phyloP scores from a whole-genome alignment of 2,329 filamentous ascomycete genomes.

The Trichoderma sp. region DNA sequence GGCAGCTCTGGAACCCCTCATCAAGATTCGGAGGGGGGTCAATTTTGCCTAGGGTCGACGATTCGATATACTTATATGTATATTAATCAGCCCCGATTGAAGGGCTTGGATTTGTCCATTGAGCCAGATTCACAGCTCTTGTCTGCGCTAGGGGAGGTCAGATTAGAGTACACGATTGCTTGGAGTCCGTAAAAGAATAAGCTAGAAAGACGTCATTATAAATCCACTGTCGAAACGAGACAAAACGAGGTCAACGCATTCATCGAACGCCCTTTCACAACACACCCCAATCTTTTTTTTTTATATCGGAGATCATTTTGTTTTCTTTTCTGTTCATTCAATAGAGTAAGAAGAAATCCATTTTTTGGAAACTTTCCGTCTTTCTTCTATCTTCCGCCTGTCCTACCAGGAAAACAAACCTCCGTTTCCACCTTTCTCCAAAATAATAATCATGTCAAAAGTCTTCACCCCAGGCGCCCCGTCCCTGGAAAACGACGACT shows the following conservation, averaged over 20 bases:
- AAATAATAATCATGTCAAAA: conserved; percentile 22
- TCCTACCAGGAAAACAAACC: neutral
- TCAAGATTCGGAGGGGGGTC: neutral
- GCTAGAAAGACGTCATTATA: neutral
- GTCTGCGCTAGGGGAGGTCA: conserved; percentile 1
- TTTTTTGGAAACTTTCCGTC: neutral
- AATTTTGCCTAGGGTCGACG: neutral
- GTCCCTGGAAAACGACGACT: conserved; percentile 50
- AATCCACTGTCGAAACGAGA: neutral
- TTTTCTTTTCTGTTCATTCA: neutral
- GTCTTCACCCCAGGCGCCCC: conserved; percentile 23
- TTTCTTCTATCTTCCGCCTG: neutral
- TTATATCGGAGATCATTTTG: neutral
- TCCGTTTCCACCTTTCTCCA: neutral
- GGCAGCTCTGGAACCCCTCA: conserved; percentile 19
- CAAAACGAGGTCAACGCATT: neutral
- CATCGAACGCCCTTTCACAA: neutral
- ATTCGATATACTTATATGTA: conserved; percentile 1
- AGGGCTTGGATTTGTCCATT: neutral
- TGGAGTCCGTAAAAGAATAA: neutral
- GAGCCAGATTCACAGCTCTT: neutral
- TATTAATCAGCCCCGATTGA: conserved; percentile 17
- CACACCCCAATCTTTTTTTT: neutral
- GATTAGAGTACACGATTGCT: neutral
- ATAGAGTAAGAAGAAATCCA: neutral